Conservation (phyloP, 2,329 filamentous ascomycete genomes). For the Monilinia vaccinii-corymbosi region DNA sequence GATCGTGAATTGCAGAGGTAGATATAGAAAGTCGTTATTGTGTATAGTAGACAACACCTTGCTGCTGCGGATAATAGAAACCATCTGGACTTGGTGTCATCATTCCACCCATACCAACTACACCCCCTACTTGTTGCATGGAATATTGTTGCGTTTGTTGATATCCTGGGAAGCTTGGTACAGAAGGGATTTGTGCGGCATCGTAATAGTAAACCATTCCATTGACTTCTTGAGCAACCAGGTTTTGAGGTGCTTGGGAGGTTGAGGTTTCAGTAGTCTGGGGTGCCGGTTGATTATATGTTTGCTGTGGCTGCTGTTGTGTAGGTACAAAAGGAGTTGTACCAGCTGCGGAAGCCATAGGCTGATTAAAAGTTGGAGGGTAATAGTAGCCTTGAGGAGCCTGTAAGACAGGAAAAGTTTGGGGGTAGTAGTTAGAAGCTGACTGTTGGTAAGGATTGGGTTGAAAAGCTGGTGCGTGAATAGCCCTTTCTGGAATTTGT, state of each 20-base stretch:
- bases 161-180: constrained; percentile 35
- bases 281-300: constrained; percentile 19
- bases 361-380: constrained; percentile 40
- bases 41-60: constrained; percentile 51
- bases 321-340: constrained; percentile 24
- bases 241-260: constrained; percentile 39
- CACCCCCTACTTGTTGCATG: constrained; percentile 40
- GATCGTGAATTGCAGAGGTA: neutral
- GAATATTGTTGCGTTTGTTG: constrained; percentile 45
- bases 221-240: constrained; percentile 79
- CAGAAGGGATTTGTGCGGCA: constrained; percentile 54
- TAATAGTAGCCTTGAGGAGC: constrained; percentile 61
- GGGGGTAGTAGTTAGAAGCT: constrained; percentile 45
- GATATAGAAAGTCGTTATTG: constrained; percentile 36
- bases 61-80: constrained; percentile 60
- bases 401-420: constrained; percentile 45
- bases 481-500: constrained; percentile 85
- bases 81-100: constrained; percentile 59
- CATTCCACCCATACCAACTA: constrained; percentile 70
- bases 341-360: constrained; percentile 34
- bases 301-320: constrained; percentile 26
- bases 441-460: constrained; percentile 55
- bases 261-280: constrained; percentile 11
- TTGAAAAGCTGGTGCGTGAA: constrained; percentile 86
- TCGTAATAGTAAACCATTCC: constrained; percentile 97